Conservation (phyloP, 495 filamentous ascomycete species). For the Hypoxylon fragiforme region DNA sequence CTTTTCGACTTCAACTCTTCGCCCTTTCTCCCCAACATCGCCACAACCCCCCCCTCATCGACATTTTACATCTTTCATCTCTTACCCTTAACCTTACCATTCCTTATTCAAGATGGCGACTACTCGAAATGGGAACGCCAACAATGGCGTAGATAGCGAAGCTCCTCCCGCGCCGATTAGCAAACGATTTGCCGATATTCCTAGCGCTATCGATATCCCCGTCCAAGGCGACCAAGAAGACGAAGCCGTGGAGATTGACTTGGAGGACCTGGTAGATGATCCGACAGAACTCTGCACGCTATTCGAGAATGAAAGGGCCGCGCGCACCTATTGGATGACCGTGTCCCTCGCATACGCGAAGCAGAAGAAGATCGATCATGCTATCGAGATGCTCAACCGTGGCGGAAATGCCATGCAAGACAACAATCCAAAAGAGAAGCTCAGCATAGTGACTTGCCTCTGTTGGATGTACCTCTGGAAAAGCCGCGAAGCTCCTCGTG, state of each 20-base stretch:
- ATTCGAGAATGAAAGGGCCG: constrained; percentile 87
- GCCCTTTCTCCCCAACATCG: too few species aligned
- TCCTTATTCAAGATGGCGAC: constrained; percentile 32
- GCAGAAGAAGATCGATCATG: constrained; percentile 87
- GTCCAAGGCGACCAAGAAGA: constrained; percentile 77
- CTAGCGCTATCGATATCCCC: constrained; percentile 85
- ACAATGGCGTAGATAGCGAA: constrained; percentile 34
- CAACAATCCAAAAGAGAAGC: constrained; percentile 76
- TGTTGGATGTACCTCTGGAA: constrained; percentile 94
- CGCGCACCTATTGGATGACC: constrained; percentile 90
- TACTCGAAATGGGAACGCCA: constrained; percentile 37
- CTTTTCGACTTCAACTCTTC: too few species aligned
- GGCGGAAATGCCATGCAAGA: constrained; percentile 73
- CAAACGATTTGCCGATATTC: constrained; percentile 83
- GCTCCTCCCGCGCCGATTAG: constrained; percentile 31
- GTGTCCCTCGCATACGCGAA: constrained; percentile 97
- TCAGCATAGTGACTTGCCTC: constrained; percentile 78
- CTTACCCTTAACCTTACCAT: neutral
- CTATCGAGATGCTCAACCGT: constrained; percentile 88
- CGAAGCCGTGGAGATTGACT: constrained; percentile 88
- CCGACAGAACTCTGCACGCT: constrained; percentile 93
- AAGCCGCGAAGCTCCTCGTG: constrained; percentile 85
- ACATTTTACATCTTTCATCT: neutral
- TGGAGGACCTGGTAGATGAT: constrained; percentile 88
- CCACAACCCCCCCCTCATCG: too few species aligned